Evolutionary conservation across 352 stramenopile species (phyloP).

Genomic region (Blastocystis sp.): DNA sequence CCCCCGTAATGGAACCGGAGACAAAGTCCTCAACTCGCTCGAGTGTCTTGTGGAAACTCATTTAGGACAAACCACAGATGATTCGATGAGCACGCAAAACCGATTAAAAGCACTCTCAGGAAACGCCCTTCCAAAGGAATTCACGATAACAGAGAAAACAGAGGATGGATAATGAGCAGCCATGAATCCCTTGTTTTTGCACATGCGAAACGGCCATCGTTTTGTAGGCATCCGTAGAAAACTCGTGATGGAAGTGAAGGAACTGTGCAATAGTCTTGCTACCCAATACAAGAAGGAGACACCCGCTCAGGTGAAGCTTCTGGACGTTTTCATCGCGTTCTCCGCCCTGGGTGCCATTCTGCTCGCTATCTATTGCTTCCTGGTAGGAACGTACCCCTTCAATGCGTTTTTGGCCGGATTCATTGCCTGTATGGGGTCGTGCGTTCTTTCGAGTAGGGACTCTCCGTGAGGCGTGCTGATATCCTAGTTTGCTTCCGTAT

Average conservation of each 20-base stretch:
- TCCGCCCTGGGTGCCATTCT: slow-evolving; percentile 17
- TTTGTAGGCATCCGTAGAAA: background rate
- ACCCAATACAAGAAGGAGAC: slow-evolving; percentile 64
- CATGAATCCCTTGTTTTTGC: background rate
- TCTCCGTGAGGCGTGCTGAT: background rate
- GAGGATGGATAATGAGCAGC: background rate
- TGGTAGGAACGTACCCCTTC: slow-evolving; percentile 67
- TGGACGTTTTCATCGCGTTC: slow-evolving; percentile 63
- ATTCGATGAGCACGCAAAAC: too few relatives aligned
- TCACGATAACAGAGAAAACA: too few relatives aligned
- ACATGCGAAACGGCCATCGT: slow-evolving; percentile 9
- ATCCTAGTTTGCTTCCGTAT: slow-evolving; percentile 65
- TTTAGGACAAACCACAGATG: background rate
- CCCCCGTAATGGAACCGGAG: slow-evolving; percentile 44
- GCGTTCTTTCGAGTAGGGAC: slow-evolving; percentile 46
- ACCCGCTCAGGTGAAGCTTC: slow-evolving; percentile 28
- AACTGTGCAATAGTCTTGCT: slow-evolving; percentile 37
- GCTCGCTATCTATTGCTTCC: slow-evolving; percentile 58
- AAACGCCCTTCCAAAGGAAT: too few relatives aligned
- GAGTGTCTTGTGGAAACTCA: slow-evolving; percentile 13
- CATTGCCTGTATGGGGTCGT: slow-evolving; percentile 51
- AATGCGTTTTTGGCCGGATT: slow-evolving; percentile 67
- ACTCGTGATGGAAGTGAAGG: slow-evolving; percentile 35
- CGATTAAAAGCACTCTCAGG: too few relatives aligned
- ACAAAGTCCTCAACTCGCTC: slow-evolving; percentile 50